phyloP scores from a whole-genome alignment of 2,329 filamentous ascomycete genomes.

The Arthroderma uncinatum region DNA sequence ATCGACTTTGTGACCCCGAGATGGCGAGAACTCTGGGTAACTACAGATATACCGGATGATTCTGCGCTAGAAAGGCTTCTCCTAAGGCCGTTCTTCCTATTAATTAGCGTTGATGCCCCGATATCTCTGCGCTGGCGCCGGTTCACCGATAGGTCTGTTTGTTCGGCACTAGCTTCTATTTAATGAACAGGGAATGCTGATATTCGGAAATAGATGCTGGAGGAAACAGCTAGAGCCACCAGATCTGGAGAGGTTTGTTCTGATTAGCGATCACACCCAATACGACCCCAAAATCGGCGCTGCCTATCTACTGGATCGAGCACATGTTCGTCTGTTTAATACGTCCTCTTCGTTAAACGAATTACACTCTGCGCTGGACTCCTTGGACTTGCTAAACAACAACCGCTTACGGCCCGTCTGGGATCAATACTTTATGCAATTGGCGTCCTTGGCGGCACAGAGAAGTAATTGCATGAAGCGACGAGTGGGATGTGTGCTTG shows the following conservation, averaged over 20 bases:
- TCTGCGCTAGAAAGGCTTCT: conserved; percentile 61
- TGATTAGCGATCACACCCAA: conserved; percentile 61
- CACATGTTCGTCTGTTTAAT: conserved; percentile 78
- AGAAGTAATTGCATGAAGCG: conserved; percentile 98
- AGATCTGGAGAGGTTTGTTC: conserved; percentile 48
- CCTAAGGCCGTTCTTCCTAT: conserved; percentile 79
- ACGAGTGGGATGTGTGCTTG: conserved; percentile 85
- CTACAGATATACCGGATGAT: conserved; percentile 68
- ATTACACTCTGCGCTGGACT: conserved; percentile 60
- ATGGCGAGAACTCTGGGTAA: conserved; percentile 79
- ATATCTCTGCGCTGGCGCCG: conserved; percentile 73
- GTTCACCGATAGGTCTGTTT: conserved; percentile 48
- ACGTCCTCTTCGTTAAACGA: conserved; percentile 59
- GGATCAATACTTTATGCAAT: conserved; percentile 97
- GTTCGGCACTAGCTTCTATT: neutral
- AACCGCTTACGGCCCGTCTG: conserved; percentile 76
- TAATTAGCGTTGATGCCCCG: conserved; percentile 84
- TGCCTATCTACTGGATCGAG: conserved; percentile 66
- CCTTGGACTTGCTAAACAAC: conserved; percentile 65
- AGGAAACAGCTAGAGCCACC: conserved; percentile 40
- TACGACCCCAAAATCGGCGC: conserved; percentile 56
- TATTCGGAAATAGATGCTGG: conserved; percentile 34
- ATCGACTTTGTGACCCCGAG: conserved; percentile 74
- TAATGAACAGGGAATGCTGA: neutral
- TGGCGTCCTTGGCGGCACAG: conserved; percentile 83